Evolutionary conservation across 352 stramenopile species (phyloP), one percentile per base, ranked within the genome.

Genomic region (Globisporangium alternatum): DNA sequence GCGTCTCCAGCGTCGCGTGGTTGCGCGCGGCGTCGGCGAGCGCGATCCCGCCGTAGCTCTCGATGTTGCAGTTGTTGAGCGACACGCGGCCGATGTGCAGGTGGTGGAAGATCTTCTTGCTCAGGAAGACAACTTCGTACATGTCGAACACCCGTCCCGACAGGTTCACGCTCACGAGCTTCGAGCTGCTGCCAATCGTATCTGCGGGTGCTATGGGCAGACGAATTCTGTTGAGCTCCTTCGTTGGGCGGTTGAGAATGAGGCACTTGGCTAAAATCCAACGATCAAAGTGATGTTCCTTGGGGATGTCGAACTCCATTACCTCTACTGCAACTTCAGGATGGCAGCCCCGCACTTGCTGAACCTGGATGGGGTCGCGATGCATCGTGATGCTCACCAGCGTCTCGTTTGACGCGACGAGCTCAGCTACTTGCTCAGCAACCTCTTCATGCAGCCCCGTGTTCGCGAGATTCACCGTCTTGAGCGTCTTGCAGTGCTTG

Each of bases 241-340:
- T 74, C 0, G 80, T 91, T 6, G 72, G 39, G 1, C 82, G 82
- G 56, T 93, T 93, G 33, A 91, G 64, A 9, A 67, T 68, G 15
- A 93, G 67, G 47, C 81, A 90, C 55, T 89, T 90, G 1, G 76
- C 71, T 12, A 91, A 58, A 53, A 93, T 82, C 80, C 81, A 91
- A 25, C 63, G 66, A 63, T 93, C 85, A 25, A 91, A 74, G 56
- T 81, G 71, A 35, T 93, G 77, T 5, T 60, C 55, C 0, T 59
- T 33, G 0, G 70, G 33, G 1, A 88, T 68, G 0, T 33, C 52
- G 51, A 80, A 80, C 17, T 10, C 35, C 49, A 89, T 60, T 10
- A 21, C 63, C 25, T 83, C 69, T 0, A 75, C 64, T 4, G 68
- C 56, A 21, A 65, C 60, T 30, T 59, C 53, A 19, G 48, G 41